Conservation (phyloP, 148 eudicot species). For the Euryodendron excelsum region DNA sequence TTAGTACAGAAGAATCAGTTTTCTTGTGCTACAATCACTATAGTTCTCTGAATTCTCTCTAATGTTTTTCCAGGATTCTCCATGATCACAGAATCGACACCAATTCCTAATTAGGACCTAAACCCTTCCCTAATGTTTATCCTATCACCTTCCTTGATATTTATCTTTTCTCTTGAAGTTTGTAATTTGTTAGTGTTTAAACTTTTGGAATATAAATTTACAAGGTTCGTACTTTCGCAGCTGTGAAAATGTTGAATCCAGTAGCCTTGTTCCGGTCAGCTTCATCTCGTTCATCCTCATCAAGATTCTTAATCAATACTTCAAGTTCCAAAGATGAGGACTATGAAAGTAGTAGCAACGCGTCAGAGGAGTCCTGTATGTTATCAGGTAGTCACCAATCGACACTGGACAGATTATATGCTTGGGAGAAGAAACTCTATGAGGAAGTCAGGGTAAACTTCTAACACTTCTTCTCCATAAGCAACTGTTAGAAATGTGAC, state of each 20-base stretch:
- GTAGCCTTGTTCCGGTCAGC: constrained; percentile 81
- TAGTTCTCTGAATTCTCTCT: not conserved
- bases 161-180: not conserved
- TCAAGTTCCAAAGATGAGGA: constrained; percentile 67
- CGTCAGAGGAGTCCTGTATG: constrained; percentile 66
- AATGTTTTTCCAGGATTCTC: too few species aligned
- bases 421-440: constrained; percentile 97
- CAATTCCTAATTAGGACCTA: too few species aligned
- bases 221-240: constrained; percentile 37
- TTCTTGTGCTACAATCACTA: not conserved
- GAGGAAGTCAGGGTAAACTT: constrained; percentile 90
- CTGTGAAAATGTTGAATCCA: constrained; percentile 84
- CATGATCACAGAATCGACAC: too few species aligned
- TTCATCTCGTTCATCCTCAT: constrained; percentile 85
- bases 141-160: not conserved
- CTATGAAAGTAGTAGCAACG: constrained; percentile 59
- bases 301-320: constrained; percentile 59
- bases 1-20: not conserved
- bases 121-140: not conserved
- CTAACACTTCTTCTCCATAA: constrained; percentile 5
- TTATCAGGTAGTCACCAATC: constrained; percentile 82
- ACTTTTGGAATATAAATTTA: not conserved
- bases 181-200: not conserved
- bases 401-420: constrained; percentile 74
- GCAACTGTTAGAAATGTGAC: not conserved